Percentiles rank a stretch among this genome's conserved stretches.
Evolutionary conservation across 1,139 yeast species (phyloP).

Genomic region (Blastobotrys malaysiensis): DNA sequence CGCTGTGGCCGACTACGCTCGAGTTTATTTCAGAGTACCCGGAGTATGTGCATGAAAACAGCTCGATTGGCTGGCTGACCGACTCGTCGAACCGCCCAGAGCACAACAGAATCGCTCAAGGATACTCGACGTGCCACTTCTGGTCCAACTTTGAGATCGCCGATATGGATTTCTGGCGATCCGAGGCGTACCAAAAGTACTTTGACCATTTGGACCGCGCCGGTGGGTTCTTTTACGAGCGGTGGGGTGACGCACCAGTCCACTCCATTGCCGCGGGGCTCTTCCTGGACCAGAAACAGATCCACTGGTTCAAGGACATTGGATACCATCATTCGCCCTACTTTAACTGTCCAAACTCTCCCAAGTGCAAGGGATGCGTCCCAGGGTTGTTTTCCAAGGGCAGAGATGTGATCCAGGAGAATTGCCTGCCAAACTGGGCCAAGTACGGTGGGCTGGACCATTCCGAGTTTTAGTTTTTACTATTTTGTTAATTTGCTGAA

Average conservation of each 20-base stretch:
- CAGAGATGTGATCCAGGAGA: conserved; percentile 50
- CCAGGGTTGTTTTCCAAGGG: conserved; percentile 45
- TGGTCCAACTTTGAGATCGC: conserved; percentile 84
- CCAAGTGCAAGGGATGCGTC: conserved; percentile 39
- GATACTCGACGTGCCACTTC: conserved; percentile 80
- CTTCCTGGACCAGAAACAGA: conserved; percentile 59
- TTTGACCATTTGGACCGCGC: conserved; percentile 56
- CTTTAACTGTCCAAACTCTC: conserved; percentile 56
- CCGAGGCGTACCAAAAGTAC: conserved; percentile 60
- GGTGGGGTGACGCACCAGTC: conserved; percentile 93
- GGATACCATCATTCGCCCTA: conserved; percentile 53
- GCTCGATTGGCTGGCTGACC: conserved; percentile 62
- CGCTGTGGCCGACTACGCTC: conserved; percentile 66
- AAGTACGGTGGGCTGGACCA: conserved; percentile 30
- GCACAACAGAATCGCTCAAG: conserved; percentile 46
- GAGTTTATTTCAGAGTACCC: conserved; percentile 53
- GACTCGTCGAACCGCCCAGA: conserved; percentile 40
- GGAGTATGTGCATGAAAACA: conserved; percentile 58
- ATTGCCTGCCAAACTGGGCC: conserved; percentile 72
- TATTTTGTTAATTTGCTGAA: too few species aligned
- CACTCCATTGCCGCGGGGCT: conserved; percentile 69
- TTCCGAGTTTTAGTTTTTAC: not conserved
- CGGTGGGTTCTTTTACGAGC: conserved; percentile 78
- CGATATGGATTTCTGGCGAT: conserved; percentile 72
- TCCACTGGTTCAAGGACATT: conserved; percentile 86